A percentile compares a stretch with the other conserved stretches of the same genome.
Evolutionary conservation across 1,139 yeast genomes (phyloP).

Genomic region (Hanseniaspora gamundiae): DNA sequence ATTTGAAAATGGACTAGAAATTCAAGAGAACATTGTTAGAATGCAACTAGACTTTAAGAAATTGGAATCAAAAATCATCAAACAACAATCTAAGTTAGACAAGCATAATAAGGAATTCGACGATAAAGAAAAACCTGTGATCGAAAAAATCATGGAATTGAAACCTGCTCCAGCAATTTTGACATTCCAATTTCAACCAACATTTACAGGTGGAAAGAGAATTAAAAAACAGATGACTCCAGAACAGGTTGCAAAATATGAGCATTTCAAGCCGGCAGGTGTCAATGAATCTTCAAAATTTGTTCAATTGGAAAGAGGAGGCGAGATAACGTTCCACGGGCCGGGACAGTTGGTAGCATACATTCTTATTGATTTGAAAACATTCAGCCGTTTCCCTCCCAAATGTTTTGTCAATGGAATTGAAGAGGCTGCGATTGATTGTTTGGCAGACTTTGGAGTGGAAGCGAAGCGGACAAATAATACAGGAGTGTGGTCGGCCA

Average conservation of each 20-base stretch:
- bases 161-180: conserved; percentile 54
- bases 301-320: conserved; percentile 83
- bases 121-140: conserved; percentile 35
- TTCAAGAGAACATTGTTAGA: conserved; percentile 52
- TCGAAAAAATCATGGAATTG: conserved; percentile 34
- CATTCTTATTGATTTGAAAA: conserved; percentile 61
- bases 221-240: conserved; percentile 39
- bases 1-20: conserved; percentile 45
- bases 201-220: conserved; percentile 83
- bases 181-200: conserved; percentile 73
- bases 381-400: conserved; percentile 48
- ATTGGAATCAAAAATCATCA: conserved; percentile 36
- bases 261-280: conserved; percentile 15
- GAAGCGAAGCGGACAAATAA: conserved; percentile 44
- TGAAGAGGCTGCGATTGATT: conserved; percentile 48
- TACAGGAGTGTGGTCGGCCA: conserved; percentile 77
- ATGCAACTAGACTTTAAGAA: conserved; percentile 53
- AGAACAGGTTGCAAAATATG: conserved; percentile 22
- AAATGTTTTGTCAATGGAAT: conserved; percentile 66
- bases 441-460: conserved; percentile 37
- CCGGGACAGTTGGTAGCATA: conserved; percentile 88
- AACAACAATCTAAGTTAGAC: conserved; percentile 28
- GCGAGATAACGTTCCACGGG: conserved; percentile 94
- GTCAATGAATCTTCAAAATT: conserved; percentile 28
- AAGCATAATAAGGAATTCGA: conserved; percentile 33